Conservation (phyloP, 176 grass and related monocot species). For the Ananas comosus region DNA sequence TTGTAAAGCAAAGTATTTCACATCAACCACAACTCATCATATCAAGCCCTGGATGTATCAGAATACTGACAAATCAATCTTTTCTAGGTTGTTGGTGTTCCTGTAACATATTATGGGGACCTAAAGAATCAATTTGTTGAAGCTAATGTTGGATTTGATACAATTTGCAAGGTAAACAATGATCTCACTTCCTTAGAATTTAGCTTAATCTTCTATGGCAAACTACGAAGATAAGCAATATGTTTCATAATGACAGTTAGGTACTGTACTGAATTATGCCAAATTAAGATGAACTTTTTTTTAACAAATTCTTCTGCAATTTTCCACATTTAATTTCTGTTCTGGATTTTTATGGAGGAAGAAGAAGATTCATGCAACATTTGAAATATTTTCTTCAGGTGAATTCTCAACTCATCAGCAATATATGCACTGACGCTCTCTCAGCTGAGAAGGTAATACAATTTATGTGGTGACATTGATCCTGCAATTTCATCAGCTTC, state of each 20-base stretch:
- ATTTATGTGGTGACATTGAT: background rate
- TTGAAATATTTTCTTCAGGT: conserved; percentile 28
- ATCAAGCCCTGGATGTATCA: background rate
- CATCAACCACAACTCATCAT: no score
- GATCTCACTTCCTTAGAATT: background rate
- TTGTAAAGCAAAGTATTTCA: no score
- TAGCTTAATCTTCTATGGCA: no score
- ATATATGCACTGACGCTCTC: conserved; percentile 61
- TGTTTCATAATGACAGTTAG: no score
- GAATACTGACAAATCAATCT: background rate
- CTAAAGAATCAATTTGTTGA: conserved; percentile 76
- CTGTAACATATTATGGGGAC: conserved; percentile 60
- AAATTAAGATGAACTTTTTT: no score
- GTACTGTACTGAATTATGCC: no score
- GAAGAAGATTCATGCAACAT: no score
- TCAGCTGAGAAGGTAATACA: conserved; percentile 62
- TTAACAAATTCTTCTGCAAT: no score
- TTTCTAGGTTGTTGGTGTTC: conserved; percentile 51
- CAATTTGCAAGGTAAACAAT: conserved; percentile 48
- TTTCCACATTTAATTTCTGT: no score
- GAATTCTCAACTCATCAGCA: conserved; percentile 72
- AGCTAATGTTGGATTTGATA: conserved; percentile 65
- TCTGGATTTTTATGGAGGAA: no score
- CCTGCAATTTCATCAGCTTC: no score
- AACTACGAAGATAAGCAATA: no score